Conservation (phyloP, 2,329 filamentous ascomycete species). For the Sporothrix inflata region DNA sequence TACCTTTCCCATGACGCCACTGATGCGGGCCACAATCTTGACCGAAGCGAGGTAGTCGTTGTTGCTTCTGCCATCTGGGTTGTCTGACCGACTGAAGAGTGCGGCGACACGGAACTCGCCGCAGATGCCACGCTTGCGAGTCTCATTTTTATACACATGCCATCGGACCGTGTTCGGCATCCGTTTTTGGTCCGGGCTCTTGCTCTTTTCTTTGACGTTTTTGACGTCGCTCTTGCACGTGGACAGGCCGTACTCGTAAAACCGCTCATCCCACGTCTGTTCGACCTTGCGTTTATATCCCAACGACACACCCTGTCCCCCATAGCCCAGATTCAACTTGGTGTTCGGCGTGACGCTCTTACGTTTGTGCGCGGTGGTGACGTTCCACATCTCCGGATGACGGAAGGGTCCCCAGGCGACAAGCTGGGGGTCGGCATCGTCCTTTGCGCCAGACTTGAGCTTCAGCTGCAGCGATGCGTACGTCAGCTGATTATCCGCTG, state of each 20-base stretch:
- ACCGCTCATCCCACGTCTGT: neutral
- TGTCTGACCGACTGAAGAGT: neutral
- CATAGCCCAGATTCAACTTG: neutral
- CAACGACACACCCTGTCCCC: neutral
- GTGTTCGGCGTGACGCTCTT: neutral
- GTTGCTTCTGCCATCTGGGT: neutral
- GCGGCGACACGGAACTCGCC: neutral
- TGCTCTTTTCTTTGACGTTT: neutral
- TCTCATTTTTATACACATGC: neutral
- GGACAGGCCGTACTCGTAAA: neutral
- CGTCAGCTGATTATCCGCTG: too few relatives aligned
- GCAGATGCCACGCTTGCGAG: neutral
- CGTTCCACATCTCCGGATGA: neutral
- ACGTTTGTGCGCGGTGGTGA: neutral
- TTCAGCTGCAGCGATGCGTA: neutral
- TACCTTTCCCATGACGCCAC: neutral
- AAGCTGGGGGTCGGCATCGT: neutral
- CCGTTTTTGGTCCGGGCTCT: neutral
- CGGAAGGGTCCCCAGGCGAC: neutral
- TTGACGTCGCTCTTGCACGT: neutral
- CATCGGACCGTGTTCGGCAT: neutral
- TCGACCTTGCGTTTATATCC: neutral
- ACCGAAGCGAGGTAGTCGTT: neutral
- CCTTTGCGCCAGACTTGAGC: neutral
- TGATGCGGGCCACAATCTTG: neutral